These are phyloP conservation scores for Aphanomyces astaci DNA, from an alignment of 352 stramenopile genomes.

Conservation along the genomic window DNA sequence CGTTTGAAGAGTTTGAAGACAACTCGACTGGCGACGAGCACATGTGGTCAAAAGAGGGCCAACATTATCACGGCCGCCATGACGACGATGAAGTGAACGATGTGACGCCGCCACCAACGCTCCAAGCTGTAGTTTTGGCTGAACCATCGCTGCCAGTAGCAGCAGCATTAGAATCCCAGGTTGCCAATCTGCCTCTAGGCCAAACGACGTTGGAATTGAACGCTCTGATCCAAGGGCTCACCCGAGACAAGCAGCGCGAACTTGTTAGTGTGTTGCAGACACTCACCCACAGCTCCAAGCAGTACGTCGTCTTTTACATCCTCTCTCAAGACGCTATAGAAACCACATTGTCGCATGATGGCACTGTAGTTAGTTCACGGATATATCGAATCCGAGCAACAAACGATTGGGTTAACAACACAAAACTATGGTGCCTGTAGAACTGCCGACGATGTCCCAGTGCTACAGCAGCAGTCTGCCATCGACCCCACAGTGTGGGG, in stretches of 20 bases:
- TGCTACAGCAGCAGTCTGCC: slow-evolving; percentile 48
- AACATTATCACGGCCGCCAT: too few relatives aligned
- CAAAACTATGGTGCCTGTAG: too few relatives aligned
- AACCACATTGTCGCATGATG: too few relatives aligned
- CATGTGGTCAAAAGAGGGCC: not conserved
- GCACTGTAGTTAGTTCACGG: too few relatives aligned
- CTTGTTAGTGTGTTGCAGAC: slow-evolving; percentile 54
- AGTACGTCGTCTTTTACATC: slow-evolving; percentile 25
- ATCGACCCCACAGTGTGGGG: slow-evolving; percentile 68
- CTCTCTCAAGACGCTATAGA: too few relatives aligned
- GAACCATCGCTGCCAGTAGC: too few relatives aligned
- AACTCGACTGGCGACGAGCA: slow-evolving; percentile 22
- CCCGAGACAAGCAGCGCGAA: slow-evolving; percentile 49
- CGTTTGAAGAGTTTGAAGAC: slow-evolving; percentile 76
- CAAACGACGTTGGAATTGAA: slow-evolving; percentile 55
- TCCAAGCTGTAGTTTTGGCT: too few relatives aligned
- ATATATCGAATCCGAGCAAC: too few relatives aligned
- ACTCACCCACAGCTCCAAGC: slow-evolving; percentile 49
- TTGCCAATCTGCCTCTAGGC: not conserved
- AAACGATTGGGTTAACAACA: too few relatives aligned
- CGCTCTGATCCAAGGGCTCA: slow-evolving; percentile 59
- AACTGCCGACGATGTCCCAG: too few relatives aligned
- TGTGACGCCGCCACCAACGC: too few relatives aligned
- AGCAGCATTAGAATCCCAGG: not conserved
- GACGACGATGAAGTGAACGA: too few relatives aligned